These are phyloP conservation scores for Globisporangium parvum DNA, from an alignment of 352 stramenopile genomes.

Conservation along the genomic window DNA sequence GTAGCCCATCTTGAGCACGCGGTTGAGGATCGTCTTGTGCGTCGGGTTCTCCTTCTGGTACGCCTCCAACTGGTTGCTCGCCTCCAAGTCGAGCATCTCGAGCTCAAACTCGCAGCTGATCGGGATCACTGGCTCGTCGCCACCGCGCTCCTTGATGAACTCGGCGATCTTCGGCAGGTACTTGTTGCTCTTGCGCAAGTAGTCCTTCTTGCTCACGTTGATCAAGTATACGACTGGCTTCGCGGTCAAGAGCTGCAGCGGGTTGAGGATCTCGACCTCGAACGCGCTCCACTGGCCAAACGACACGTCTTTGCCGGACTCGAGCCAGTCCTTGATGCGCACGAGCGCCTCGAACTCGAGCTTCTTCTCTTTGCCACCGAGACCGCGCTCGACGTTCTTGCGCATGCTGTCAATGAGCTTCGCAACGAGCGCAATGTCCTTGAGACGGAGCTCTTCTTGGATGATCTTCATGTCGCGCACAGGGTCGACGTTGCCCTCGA, in stretches of 20 bases:
- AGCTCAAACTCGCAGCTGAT: slow-evolving; percentile 99
- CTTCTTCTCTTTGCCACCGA: slow-evolving; percentile 95
- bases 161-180: slow-evolving; percentile 96
- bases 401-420: slow-evolving; percentile 73
- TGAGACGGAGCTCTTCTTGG: slow-evolving; percentile 96
- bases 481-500: slow-evolving; percentile 98
- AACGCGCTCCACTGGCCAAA: slow-evolving; percentile 87
- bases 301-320: slow-evolving; percentile 86
- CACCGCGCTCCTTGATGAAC: slow-evolving; percentile 95
- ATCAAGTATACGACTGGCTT: slow-evolving; percentile 98
- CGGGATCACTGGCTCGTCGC: slow-evolving; percentile 95
- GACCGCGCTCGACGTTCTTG: slow-evolving; percentile 85
- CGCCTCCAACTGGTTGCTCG: slow-evolving; percentile 20
- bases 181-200: slow-evolving; percentile 98
- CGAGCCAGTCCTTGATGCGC: slow-evolving; percentile 78
- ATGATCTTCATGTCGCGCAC: slow-evolving; percentile 99
- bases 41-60: slow-evolving; percentile 84
- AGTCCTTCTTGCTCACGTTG: slow-evolving; percentile 99
- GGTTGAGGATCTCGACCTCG: slow-evolving; percentile 90
- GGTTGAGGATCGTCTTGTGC: slow-evolving; percentile 91
- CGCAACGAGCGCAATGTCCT: slow-evolving; percentile 92
- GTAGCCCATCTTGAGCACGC: slow-evolving; percentile 97
- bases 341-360: slow-evolving; percentile 86
- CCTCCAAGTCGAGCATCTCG: slow-evolving; percentile 86
- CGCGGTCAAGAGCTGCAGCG: slow-evolving; percentile 89